Base-by-base conservation (phyloP, 2,329 filamentous ascomycete species). In the Nothomitra cinnamomea region DNA sequence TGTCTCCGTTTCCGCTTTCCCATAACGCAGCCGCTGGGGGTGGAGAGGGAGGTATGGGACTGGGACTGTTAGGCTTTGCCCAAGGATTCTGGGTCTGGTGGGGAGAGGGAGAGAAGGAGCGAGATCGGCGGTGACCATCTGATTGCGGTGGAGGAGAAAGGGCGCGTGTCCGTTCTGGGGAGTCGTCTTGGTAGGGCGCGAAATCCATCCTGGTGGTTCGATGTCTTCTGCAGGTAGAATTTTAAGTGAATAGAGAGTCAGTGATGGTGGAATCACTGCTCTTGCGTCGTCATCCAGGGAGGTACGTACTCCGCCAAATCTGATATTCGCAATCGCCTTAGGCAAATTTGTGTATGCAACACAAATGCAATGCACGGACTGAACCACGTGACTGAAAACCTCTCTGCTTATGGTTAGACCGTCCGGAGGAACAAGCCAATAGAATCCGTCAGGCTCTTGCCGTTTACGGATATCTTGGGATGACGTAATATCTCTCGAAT, bases 101-200 rank as follows among this genome's bases (percentile, higher is more conserved):
- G 4, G 79, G 72, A 69, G 69, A 53, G 67, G 73, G 66, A 65
- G 80, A 67, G 72, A 81, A 68, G 65, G 84, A 78, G 59, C 73
- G 67, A 59, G 64, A 57, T 55, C 70, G 66, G 51, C 64, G 61
- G 5, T 24, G 21, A 40, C 61, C 56, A 35, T 67, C 64, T 15
- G 38, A 15, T 5, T 5, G 15, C 6, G 63, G 60, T 10, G 81
- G 76, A 52, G 88, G 87, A 19, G 87, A 94, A 65, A 88, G 76
- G 52, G 84, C 80, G 62, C 90, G 86, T 60, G 81, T 79, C 61
- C 83, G 77, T 71, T 96, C 89, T 8, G 92, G 92, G 15, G 85
- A 84, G 50, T 84, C 84, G 67, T 90, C 90, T 72, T 96, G 92
- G 70, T 96, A 98, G 38, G 92, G 92, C 47, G 92, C 92, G 67